A percentile compares a stretch with the other conserved stretches of the same genome.
Evolutionary conservation across 2,329 filamentous ascomycete species (phyloP).

Genomic region (Aspergillaceae sp.): DNA sequence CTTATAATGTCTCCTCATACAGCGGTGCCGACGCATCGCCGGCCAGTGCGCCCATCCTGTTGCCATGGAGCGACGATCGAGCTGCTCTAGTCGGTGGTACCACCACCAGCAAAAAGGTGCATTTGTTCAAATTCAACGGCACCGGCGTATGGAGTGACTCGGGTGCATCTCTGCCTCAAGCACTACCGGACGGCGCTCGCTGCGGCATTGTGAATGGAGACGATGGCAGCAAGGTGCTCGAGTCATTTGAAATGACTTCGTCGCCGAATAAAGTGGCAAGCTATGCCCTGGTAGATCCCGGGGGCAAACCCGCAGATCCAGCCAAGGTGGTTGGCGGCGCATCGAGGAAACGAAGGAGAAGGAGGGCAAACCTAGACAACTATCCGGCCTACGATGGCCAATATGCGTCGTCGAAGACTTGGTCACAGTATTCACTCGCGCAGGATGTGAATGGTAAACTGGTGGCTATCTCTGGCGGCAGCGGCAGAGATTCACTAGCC

Average conservation of each 20-base stretch:
- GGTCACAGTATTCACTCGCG: conserved; percentile 65
- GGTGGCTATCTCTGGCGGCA: conserved; percentile 73
- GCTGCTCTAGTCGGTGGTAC: conserved; percentile 69
- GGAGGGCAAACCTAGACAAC: conserved; percentile 47
- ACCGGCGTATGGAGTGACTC: conserved; percentile 57
- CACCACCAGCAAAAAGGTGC: conserved; percentile 54
- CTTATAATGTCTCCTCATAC: conserved; percentile 55
- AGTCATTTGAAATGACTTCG: conserved; percentile 65
- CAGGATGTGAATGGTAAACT: conserved; percentile 51
- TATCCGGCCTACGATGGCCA: conserved; percentile 76
- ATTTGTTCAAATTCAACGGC: conserved; percentile 56
- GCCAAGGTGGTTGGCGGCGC: conserved; percentile 42
- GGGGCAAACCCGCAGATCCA: conserved; percentile 44
- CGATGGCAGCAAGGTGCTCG: conserved; percentile 69
- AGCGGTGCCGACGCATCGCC: conserved; percentile 52
- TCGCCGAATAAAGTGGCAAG: conserved; percentile 68
- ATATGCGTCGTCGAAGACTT: conserved; percentile 55
- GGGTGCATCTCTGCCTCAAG: conserved; percentile 53
- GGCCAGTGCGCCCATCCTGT: conserved; percentile 59
- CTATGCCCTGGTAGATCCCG: conserved; percentile 55
- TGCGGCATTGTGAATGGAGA: conserved; percentile 59
- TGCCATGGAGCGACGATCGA: conserved; percentile 63
- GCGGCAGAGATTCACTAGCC: conserved; percentile 55
- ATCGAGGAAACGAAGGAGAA: conserved; percentile 29
- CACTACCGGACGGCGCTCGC: conserved; percentile 53